phyloP scores from a whole-genome alignment of 2,329 filamentous ascomycete genomes.

The Colletotrichum sp. region DNA sequence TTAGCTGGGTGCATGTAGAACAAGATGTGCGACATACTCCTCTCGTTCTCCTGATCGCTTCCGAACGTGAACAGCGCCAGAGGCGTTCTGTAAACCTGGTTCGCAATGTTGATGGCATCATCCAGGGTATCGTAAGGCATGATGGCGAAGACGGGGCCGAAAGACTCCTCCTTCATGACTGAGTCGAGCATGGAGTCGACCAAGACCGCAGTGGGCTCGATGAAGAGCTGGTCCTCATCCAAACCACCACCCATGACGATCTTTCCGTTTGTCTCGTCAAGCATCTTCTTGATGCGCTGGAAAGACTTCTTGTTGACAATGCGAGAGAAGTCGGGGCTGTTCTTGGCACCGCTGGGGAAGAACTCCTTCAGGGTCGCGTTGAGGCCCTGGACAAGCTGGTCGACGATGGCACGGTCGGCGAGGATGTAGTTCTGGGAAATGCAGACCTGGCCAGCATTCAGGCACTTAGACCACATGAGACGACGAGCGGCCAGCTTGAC shows the following conservation, averaged over 20 bases:
- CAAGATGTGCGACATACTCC: constrained; percentile 56
- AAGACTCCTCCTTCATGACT: constrained; percentile 86
- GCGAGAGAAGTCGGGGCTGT: constrained; percentile 78
- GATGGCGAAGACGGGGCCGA: constrained; percentile 90
- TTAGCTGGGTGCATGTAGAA: background rate
- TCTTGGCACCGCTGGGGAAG: constrained; percentile 81
- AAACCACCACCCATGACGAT: constrained; percentile 86
- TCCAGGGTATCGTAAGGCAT: constrained; percentile 81
- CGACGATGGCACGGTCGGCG: constrained; percentile 76
- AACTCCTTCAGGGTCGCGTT: constrained; percentile 76
- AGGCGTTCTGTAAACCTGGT: constrained; percentile 82
- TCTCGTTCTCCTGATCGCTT: constrained; percentile 76
- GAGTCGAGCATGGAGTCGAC: constrained; percentile 75
- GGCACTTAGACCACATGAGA: constrained; percentile 85
- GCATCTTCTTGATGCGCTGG: constrained; percentile 84
- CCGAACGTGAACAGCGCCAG: constrained; percentile 88
- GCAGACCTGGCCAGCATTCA: constrained; percentile 91
- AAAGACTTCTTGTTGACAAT: constrained; percentile 86
- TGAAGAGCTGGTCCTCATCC: constrained; percentile 81
- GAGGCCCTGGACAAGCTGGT: constrained; percentile 76
- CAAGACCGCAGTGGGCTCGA: constrained; percentile 92
- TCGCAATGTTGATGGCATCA: constrained; percentile 82
- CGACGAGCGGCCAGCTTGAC: constrained; percentile 81
- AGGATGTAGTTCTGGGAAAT: constrained; percentile 92
- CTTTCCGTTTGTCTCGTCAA: constrained; percentile 83